Evolutionary conservation across 345 rosid genomes (phyloP).

Genomic region (Pugionium cornutum): DNA sequence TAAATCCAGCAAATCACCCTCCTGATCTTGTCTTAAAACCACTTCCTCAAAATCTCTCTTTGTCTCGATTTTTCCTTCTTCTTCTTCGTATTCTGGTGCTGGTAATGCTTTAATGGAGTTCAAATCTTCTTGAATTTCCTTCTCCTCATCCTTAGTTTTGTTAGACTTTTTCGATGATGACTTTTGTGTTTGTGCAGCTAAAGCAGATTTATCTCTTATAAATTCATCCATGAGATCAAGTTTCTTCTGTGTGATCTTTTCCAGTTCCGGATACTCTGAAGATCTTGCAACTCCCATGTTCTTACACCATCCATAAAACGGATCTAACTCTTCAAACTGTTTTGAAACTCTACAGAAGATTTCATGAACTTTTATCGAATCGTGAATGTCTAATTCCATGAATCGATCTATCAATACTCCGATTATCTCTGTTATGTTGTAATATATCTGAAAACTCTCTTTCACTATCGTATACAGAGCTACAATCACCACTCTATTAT

Average conservation of each 20-base stretch:
- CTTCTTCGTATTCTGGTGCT: slow-evolving; percentile 42
- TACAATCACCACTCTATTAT: slow-evolving; percentile 65
- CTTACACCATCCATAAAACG: slow-evolving; percentile 72
- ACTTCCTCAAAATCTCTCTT: slow-evolving; percentile 22
- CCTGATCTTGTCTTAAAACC: slow-evolving; percentile 38
- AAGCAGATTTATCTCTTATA: slow-evolving; percentile 61
- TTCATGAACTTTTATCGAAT: slow-evolving; percentile 64
- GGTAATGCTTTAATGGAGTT: slow-evolving; percentile 59
- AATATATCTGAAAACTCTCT: slow-evolving; percentile 77
- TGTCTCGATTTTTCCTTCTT: slow-evolving; percentile 24
- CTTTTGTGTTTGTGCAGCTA: slow-evolving; percentile 42
- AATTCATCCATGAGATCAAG: slow-evolving; percentile 79
- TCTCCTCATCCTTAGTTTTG: slow-evolving; percentile 33
- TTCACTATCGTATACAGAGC: slow-evolving; percentile 66
- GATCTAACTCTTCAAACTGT: slow-evolving; percentile 67
- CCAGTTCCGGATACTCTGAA: slow-evolving; percentile 79
- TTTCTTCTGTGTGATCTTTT: slow-evolving; percentile 71
- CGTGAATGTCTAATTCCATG: slow-evolving; percentile 61
- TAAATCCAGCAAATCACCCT: slow-evolving; percentile 59
- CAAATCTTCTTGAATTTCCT: slow-evolving; percentile 45
- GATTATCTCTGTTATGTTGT: slow-evolving; percentile 59
- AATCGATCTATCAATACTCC: slow-evolving; percentile 66
- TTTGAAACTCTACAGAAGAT: slow-evolving; percentile 58
- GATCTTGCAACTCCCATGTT: slow-evolving; percentile 59
- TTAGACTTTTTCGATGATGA: slow-evolving; percentile 14